Percentiles rank a stretch among this genome's conserved stretches.
Conservation (phyloP, 148 eudicot genomes). For the Camellia japonica region DNA sequence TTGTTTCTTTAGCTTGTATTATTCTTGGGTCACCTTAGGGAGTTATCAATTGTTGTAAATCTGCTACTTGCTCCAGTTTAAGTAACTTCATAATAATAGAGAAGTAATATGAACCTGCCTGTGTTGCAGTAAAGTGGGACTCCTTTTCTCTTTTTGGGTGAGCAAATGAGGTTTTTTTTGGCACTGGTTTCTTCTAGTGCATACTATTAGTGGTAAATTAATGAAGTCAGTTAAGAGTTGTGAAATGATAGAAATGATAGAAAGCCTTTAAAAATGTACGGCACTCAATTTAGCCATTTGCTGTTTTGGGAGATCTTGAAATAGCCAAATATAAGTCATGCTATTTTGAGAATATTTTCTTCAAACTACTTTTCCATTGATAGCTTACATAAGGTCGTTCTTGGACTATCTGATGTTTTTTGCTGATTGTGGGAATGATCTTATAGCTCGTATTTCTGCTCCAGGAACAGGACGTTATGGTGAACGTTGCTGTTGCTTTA, state of each 20-base stretch:
- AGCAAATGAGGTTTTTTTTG: no score
- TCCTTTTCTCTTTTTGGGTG: neutral
- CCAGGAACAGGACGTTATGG: conserved; percentile 48
- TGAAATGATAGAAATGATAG: neutral
- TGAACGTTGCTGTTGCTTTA: conserved; percentile 51
- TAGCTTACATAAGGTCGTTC: neutral
- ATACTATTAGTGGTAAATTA: neutral
- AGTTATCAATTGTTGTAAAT: neutral
- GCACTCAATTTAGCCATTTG: neutral
- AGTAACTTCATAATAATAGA: neutral
- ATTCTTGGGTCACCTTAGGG: neutral
- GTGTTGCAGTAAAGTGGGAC: neutral
- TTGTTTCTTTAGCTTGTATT: neutral
- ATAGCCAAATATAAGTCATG: neutral
- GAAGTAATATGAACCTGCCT: neutral
- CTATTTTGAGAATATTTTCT: neutral
- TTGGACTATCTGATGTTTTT: neutral
- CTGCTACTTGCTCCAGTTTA: neutral
- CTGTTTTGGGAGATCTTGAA: neutral
- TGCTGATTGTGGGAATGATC: neutral
- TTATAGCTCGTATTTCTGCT: conserved; percentile 14
- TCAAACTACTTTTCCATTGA: neutral
- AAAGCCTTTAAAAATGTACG: neutral
- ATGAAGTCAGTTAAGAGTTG: neutral
- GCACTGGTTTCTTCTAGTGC: neutral